Percentiles rank a stretch among this genome's conserved stretches.
Evolutionary conservation across 306 rosid genomes (phyloP).

Genomic region (Cucumis melo): DNA sequence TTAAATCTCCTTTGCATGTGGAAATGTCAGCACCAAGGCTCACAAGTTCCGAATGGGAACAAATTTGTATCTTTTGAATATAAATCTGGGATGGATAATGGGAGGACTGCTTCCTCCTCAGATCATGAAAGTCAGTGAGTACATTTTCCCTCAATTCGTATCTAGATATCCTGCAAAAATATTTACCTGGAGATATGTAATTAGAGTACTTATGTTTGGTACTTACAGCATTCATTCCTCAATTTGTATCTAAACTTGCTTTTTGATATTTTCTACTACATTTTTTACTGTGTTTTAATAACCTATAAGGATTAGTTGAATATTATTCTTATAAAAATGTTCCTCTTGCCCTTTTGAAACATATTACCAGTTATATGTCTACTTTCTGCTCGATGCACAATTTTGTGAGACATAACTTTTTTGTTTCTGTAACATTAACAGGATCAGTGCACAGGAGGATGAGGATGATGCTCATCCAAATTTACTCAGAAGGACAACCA

Average conservation of each 20-base stretch:
- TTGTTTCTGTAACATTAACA: slow-evolving; percentile 13
- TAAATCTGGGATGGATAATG: slow-evolving; percentile 98
- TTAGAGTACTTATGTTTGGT: not conserved
- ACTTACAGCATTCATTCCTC: not conserved
- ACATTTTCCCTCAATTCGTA: not conserved
- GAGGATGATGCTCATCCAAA: slow-evolving; percentile 74
- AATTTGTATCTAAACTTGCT: not conserved
- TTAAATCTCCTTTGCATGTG: slow-evolving; percentile 7
- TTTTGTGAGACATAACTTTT: not conserved
- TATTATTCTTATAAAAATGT: not conserved
- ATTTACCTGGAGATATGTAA: not conserved
- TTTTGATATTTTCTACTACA: not conserved
- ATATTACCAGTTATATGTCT: not conserved
- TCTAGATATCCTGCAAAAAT: not conserved
- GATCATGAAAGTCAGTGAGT: slow-evolving; percentile 97
- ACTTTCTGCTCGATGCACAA: not conserved
- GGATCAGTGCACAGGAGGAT: slow-evolving; percentile 95
- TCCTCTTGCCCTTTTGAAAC: not conserved
- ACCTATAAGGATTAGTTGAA: not conserved
- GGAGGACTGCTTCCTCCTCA: slow-evolving; percentile 90
- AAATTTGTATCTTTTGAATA: slow-evolving; percentile 88
- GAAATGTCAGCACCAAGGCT: slow-evolving; percentile 82
- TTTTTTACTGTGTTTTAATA: not conserved
- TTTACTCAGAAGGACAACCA: slow-evolving; percentile 75
- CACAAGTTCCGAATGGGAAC: slow-evolving; percentile 77